Evolutionary conservation across 2,329 filamentous ascomycete genomes (phyloP), one percentile per base, ranked within the genome.

Genomic region (Pseudohalonectria lignicola): DNA sequence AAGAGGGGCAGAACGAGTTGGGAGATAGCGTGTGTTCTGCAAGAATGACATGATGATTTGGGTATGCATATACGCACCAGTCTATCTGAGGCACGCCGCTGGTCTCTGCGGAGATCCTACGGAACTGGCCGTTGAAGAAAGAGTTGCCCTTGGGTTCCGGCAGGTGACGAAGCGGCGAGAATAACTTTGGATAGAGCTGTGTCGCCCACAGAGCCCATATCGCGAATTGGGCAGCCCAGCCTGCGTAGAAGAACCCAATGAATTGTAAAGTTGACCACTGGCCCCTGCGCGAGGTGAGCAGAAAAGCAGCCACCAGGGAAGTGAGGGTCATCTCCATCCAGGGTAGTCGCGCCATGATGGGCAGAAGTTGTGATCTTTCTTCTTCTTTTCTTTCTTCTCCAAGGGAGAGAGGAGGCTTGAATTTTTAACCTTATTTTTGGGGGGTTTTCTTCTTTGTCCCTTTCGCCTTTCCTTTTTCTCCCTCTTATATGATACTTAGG

Each of bases 111-210:
- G 49, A 28, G 18, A 75, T 67, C 37, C 47, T 55, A 19, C 45
- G 40, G 19, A 57, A 66, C 33, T 75, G 69, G n/a, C 71, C 71
- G 41, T 64, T 57, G 20, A 66, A 54, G 53, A 60, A 72, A 29
- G 64, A 63, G 31, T 56, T 59, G 15, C 53, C 57, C 2, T 48
- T 43, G 0, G 67, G 67, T 31, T 61, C 60, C 3, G 71, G 71
- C 5, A 75, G 52, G 36, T 60, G 55, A 13, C 64, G 57, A 40
- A 74, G 53, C 3, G 69, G 67, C 16, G 71, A 75, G 45, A 71
- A 58, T 45, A 61, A 51, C 20, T 62, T 60, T 13, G 70, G 70
- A 46, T 66, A 74, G 23, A 74, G 49, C 30, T 71, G 52, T 17
- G 66, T 47, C 2, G 45, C 46, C 59, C 63, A 74, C n/a, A 62